Base-by-base conservation (phyloP, 1,284 basidiomycete genomes). In the Mycena citricolor region DNA sequence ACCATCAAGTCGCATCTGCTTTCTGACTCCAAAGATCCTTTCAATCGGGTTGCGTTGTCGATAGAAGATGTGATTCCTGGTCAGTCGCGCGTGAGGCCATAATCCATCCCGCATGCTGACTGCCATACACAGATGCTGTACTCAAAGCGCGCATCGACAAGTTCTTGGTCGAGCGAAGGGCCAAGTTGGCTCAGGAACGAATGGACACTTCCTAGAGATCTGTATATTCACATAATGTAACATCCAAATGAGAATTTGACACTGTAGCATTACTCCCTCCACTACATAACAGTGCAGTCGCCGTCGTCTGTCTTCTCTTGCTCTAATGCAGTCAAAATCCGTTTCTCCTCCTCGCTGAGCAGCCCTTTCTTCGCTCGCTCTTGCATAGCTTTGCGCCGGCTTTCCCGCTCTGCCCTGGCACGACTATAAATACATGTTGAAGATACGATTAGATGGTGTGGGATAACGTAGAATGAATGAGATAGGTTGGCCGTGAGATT, bases 1-100 rank as follows among this genome's bases (percentile, higher is more conserved):
- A 99, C 95, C 1, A 99, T 99, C 72, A 97, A 97, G 61, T 89
- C 93, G 2, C 93, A 95, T 62, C 69, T 99, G 33, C 70, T 99
- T 19, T 95, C 93, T 2, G 95, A 98, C 61, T 70, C 84, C 14
- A 91, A 84, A 44, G 92, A 94, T 64, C 93, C 93, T 0, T 94
- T 94, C 77, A 95, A 94, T 65, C 83, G 92, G 37, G 68, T 74
- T 23, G 89, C 91, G 16, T 70, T 95, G 19, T 72, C 74, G 21
- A 80, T 93, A 47, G 89, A 89, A 54, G 88, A 94, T 10, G 84
- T 93, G 24, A 64, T 86, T 47, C 81, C 91, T n/a, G 66, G 87
- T 86, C 54, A 51, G 78, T 69, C 13, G 20, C 24, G 4, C 16
- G 32, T 36, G 13, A 28, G 16, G 13, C 21, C 22, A 32, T 32